Percentiles rank a stretch among this genome's conserved stretches.
These are phyloP conservation scores for Knoxdaviesia capensis DNA, from an alignment of 2,329 filamentous ascomycete genomes.

Conservation along the genomic window DNA sequence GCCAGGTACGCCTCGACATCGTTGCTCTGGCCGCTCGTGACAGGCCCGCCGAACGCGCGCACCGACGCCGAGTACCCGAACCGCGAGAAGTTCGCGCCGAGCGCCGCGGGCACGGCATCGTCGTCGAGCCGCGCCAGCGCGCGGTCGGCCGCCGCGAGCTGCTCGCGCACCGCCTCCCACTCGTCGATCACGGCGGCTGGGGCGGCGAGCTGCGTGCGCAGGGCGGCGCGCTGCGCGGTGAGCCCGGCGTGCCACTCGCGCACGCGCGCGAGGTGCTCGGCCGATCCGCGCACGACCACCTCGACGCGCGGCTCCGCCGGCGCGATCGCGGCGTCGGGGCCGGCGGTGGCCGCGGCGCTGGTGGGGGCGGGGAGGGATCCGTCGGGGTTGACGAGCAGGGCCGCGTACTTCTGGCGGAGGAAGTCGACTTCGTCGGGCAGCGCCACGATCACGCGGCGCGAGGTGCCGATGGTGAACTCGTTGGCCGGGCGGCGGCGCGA, in stretches of 20 bases:
- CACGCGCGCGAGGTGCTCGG: slow-evolving; percentile 24
- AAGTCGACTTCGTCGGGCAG: slow-evolving; percentile 31
- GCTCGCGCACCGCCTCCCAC: slow-evolving; percentile 31
- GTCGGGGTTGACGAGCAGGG: slow-evolving; percentile 7
- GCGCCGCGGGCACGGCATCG: slow-evolving; percentile 16
- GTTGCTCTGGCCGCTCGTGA: too few relatives aligned
- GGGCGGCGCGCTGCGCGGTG: slow-evolving; percentile 22
- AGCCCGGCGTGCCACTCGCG: slow-evolving; percentile 31
- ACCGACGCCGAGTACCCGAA: slow-evolving; percentile 42
- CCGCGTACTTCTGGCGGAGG: slow-evolving; percentile 22
- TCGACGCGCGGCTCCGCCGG: slow-evolving; percentile 25
- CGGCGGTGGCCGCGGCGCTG: too few relatives aligned
- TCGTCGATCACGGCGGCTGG: slow-evolving; percentile 31
- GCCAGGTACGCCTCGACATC: too few relatives aligned
- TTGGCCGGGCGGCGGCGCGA: too few relatives aligned
- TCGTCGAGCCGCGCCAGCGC: slow-evolving; percentile 18
- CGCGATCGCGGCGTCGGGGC: too few relatives aligned
- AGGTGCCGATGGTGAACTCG: too few relatives aligned
- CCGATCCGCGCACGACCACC: slow-evolving; percentile 35
- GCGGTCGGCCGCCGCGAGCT: slow-evolving; percentile 18
- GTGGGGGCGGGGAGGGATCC: too few relatives aligned
- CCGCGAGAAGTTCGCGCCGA: slow-evolving; percentile 30
- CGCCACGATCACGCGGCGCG: slow-evolving; percentile 26
- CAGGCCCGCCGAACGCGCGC: slow-evolving; percentile 19
- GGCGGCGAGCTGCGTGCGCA: slow-evolving; percentile 13